A percentile compares a stretch with the other conserved stretches of the same genome.
Evolutionary conservation across 768 basidiomycete species (phyloP).

Genomic region (Lepiota venenata): DNA sequence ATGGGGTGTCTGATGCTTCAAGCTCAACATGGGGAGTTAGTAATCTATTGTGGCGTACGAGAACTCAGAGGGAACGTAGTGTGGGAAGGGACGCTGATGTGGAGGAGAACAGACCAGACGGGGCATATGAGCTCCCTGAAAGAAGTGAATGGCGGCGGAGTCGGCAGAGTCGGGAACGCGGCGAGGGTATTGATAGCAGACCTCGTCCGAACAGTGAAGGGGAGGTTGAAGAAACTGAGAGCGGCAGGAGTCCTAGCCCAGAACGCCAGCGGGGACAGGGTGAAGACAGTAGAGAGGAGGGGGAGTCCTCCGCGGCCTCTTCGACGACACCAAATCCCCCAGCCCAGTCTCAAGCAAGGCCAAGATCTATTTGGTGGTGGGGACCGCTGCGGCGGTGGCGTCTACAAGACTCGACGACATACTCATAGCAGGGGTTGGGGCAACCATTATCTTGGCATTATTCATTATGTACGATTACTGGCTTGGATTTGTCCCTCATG

Average conservation of each 20-base stretch:
- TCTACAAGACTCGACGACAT: constrained; percentile 72
- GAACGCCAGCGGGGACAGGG: background rate
- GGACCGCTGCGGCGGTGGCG: constrained; percentile 74
- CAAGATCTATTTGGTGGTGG: constrained; percentile 73
- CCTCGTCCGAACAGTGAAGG: constrained; percentile 7
- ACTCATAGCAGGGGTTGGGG: constrained; percentile 28
- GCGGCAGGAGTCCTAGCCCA: background rate
- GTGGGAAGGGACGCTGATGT: background rate
- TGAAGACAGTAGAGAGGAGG: background rate
- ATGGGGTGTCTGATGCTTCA: constrained; percentile 13
- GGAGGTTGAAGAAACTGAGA: constrained; percentile 1
- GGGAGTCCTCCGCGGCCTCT: background rate
- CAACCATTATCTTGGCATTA: background rate
- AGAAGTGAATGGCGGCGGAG: constrained; percentile 5
- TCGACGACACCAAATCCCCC: constrained; percentile 11
- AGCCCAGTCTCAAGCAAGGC: constrained; percentile 14
- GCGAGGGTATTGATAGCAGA: background rate
- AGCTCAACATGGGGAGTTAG: constrained; percentile 13
- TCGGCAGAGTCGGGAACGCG: background rate
- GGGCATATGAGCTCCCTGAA: constrained; percentile 18
- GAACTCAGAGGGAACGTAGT: constrained; percentile 16
- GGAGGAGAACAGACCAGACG: constrained; percentile 22
- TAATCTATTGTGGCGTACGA: constrained; percentile 11
- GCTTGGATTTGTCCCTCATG: background rate
- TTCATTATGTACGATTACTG: background rate